Percentiles rank a stretch among this genome's conserved stretches.
These are phyloP conservation scores for Botryotinia narcissicola DNA, from an alignment of 2,329 filamentous ascomycete species.

Conservation along the genomic window DNA sequence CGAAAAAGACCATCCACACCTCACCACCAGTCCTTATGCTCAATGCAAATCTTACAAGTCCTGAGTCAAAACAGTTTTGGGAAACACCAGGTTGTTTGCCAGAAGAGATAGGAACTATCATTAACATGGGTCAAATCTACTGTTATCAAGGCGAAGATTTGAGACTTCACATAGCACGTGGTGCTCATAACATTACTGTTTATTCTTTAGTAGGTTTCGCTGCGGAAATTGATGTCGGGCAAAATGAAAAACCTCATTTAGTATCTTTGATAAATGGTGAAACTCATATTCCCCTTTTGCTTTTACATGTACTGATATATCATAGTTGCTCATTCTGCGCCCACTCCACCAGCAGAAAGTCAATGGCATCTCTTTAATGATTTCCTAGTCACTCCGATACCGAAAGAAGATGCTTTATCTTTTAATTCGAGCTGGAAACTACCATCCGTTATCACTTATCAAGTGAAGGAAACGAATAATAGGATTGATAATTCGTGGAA, in stretches of 20 bases:
- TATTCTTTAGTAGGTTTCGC: conserved; percentile 91
- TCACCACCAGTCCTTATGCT: conserved; percentile 85
- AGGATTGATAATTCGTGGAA: conserved; percentile 85
- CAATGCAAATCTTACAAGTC: conserved; percentile 72
- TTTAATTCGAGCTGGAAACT: conserved; percentile 93
- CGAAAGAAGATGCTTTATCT: conserved; percentile 77
- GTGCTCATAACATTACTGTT: conserved; percentile 76
- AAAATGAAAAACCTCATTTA: conserved; percentile 84
- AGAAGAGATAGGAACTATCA: conserved; percentile 87
- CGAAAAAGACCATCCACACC: conserved; percentile 77
- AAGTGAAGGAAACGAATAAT: conserved; percentile 78
- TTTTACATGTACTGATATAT: conserved; percentile 23
- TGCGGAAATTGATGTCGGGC: conserved; percentile 81
- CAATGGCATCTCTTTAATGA: conserved; percentile 98
- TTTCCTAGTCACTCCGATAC: conserved; percentile 81
- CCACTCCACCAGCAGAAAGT: conserved; percentile 56
- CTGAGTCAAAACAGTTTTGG: conserved; percentile 80
- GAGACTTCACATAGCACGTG: conserved; percentile 73
- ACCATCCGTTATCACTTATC: conserved; percentile 83
- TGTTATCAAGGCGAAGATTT: conserved; percentile 94
- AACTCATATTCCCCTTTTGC: conserved; percentile 24
- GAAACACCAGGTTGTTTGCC: conserved; percentile 86
- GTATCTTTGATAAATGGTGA: conserved; percentile 86
- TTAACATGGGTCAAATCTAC: conserved; percentile 87
- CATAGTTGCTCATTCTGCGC: conserved; percentile 64